Percentiles rank a stretch among this genome's conserved stretches.
Conservation (phyloP, 164 flowering plant genomes). For the Annona cherimola region DNA sequence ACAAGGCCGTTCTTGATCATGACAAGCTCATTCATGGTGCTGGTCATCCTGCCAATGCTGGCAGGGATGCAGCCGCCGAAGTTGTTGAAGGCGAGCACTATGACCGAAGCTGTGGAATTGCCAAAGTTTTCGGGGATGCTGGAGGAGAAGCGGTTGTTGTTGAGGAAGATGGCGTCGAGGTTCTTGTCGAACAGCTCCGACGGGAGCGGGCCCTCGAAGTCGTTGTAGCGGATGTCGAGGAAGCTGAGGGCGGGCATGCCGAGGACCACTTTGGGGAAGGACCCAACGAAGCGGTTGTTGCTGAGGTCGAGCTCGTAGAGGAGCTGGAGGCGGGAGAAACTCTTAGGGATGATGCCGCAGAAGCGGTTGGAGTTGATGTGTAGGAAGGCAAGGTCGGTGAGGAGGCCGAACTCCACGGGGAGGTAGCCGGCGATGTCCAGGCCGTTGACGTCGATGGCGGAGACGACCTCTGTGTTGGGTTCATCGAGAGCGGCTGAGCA, state of each 20-base stretch:
- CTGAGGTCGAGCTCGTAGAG: slow-evolving; percentile 67
- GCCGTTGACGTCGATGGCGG: slow-evolving; percentile 66
- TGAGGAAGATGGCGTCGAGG: slow-evolving; percentile 65
- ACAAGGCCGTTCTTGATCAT: slow-evolving; percentile 38
- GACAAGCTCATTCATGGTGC: slow-evolving; percentile 48
- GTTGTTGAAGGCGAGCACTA: slow-evolving; percentile 59
- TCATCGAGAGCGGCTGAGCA: slow-evolving; percentile 59
- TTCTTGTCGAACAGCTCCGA: slow-evolving; percentile 43
- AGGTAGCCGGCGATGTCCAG: slow-evolving; percentile 76
- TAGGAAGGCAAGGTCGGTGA: slow-evolving; percentile 60
- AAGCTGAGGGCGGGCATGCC: slow-evolving; percentile 40
- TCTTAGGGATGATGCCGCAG: slow-evolving; percentile 66
- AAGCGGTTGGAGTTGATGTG: slow-evolving; percentile 73
- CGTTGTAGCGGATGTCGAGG: slow-evolving; percentile 63
- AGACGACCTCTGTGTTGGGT: slow-evolving; percentile 42
- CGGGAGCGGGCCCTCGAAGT: slow-evolving; percentile 71
- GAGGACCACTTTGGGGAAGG: slow-evolving; percentile 56
- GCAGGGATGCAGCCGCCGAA: slow-evolving; percentile 66
- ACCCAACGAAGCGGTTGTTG: slow-evolving; percentile 75
- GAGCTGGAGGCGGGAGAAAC: slow-evolving; percentile 31
- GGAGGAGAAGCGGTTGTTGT: slow-evolving; percentile 58
- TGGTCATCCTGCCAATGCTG: slow-evolving; percentile 58
- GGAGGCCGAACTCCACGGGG: slow-evolving; percentile 58
- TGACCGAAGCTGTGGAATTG: slow-evolving; percentile 52
- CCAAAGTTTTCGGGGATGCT: slow-evolving; percentile 61